phyloP scores from a whole-genome alignment of 2,329 filamentous ascomycete genomes.

The Escovopsis sp. region DNA sequence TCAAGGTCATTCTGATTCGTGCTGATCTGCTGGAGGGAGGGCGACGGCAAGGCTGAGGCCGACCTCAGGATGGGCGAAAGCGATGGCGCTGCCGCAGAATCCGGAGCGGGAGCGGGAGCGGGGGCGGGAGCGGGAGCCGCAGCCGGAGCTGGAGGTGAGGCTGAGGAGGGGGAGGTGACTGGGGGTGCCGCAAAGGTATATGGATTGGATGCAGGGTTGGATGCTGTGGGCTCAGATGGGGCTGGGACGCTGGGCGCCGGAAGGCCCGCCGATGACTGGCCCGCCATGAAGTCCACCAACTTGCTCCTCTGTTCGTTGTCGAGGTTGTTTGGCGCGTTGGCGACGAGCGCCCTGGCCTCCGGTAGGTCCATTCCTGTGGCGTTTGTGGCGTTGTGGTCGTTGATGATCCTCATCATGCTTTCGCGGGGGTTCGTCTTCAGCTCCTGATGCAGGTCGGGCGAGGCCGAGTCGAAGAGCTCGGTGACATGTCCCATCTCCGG shows the following conservation, averaged over 20 bases:
- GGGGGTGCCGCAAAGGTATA: conserved; percentile 6
- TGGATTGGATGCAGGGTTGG: conserved; percentile 11
- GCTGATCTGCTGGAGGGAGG: conserved; percentile 47
- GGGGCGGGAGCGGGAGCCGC: conserved; percentile 24
- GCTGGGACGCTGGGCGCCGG: conserved; percentile 11
- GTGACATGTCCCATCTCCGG: conserved; percentile 43
- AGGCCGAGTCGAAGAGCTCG: conserved; percentile 41
- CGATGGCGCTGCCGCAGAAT: conserved; percentile 18
- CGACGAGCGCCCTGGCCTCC: conserved; percentile 34
- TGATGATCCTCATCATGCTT: conserved; percentile 51
- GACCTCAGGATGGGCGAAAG: conserved; percentile 37
- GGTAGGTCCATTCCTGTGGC: conserved; percentile 35
- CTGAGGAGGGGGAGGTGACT: conserved; percentile 9
- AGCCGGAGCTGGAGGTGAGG: conserved; percentile 19
- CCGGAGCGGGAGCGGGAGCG: conserved; percentile 25
- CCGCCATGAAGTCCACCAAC: conserved; percentile 46
- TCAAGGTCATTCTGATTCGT: conserved; percentile 65
- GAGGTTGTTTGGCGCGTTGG: conserved; percentile 38
- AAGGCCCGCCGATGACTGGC: conserved; percentile 18
- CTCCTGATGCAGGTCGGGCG: conserved; percentile 39
- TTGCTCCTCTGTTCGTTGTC: conserved; percentile 42
- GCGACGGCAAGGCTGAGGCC: conserved; percentile 23
- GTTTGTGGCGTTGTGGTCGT: conserved; percentile 45
- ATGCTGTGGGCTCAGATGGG: conserved; percentile 7
- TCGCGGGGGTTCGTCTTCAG: conserved; percentile 43